Evolutionary conservation across 2,329 filamentous ascomycete species (phyloP), one percentile per base, ranked within the genome.

Genomic region (Didymella keratinophila): DNA sequence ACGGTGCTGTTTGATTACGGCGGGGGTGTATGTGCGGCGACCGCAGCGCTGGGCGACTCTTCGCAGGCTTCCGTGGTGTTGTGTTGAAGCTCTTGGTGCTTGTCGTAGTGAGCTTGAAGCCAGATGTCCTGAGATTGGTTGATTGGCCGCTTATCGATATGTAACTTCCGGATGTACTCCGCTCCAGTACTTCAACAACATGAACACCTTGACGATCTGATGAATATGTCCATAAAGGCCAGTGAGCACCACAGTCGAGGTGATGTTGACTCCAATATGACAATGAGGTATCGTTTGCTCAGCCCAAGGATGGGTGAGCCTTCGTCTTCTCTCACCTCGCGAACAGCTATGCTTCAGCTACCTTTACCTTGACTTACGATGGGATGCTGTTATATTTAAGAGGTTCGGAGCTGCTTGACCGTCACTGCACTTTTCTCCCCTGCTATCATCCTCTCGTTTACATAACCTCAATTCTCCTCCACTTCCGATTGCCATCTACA

Each of bases 61-160:
- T 36, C 8, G 45, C 41, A 46, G 44, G 42, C 10, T n/a, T 34
- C 21, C 39, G 61, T 55, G 34, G 12, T 58, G 42, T 50, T 57
- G 60, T 61, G 45, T 56, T 56, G 53, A 39, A 65, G 52, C 53
- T 62, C 36, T 25, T 2, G 30, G 10, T 37, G 37, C n/a, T 12
- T 28, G 36, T 61, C 49, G 36, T 63, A 44, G 58, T 56, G 58
- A 63, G 68, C 65, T 69, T 69, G 66, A 67, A 65, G 70, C 70
- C 70, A 72, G 65, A 71, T 72, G 66, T 69, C 65, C 65, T 63
- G 53, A 56, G 65, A 58, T 65, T 65, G 57, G 62, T 48, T 65
- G 57, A 61, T 47, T 65, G 64, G 52, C 39, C 44, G 65, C 65
- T 69, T 68, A 54, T 47, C 44, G 27, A 46, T 32, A 70, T 64